Evolutionary conservation across 2,329 filamentous ascomycete genomes (phyloP).

Genomic region (Botrytis deweyae): DNA sequence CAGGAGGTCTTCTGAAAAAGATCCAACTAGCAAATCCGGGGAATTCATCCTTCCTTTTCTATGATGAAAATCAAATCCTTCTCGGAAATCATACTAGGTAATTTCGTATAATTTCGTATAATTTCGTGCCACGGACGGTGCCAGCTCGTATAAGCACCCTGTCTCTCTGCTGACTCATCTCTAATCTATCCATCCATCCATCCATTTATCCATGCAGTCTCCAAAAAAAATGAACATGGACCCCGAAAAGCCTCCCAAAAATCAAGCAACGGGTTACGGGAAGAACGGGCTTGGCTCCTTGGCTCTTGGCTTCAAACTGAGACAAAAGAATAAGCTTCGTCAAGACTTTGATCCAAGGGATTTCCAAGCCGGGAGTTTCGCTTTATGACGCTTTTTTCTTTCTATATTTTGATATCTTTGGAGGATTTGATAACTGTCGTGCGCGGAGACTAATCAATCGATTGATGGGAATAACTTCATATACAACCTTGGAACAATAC

Average conservation of each 20-base stretch:
- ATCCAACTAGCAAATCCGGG: not conserved
- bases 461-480: not conserved
- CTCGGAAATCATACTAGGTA: not conserved
- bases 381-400: not conserved
- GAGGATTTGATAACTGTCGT: not conserved
- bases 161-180: not conserved
- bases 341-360: not conserved
- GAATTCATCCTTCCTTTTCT: not conserved
- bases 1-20: not conserved
- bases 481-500: not conserved
- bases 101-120: not conserved
- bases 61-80: not conserved
- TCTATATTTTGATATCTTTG: not conserved
- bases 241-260: not conserved
- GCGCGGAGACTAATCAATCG: not conserved
- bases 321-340: not conserved
- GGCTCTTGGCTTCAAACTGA: conserved; percentile 2
- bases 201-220: too few relatives aligned
- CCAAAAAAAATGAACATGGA: not conserved
- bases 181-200: not conserved
- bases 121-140: not conserved
- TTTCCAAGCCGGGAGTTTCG: not conserved
- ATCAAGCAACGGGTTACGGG: not conserved
- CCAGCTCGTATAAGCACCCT: not conserved
- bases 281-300: conserved; percentile 12